Base-by-base conservation (phyloP, 257 asterid genomes). In the Solanum phureja region DNA sequence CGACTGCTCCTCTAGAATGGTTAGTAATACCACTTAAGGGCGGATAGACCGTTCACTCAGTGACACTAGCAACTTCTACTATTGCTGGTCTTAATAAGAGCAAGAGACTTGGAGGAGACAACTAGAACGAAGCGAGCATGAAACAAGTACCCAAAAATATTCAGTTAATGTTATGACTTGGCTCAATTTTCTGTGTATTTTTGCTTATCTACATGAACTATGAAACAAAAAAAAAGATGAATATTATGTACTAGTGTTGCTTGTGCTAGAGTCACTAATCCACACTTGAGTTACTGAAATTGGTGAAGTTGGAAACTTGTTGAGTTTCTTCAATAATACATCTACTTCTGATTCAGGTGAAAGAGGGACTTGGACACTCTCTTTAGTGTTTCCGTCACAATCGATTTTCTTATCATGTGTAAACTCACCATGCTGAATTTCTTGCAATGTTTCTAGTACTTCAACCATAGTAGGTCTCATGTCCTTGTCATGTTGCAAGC, bases 291-390 rank as follows among this genome's bases (percentile, higher is more conserved):
- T 84, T 31, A 88, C 92, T 60, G 89, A 87, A 66, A 8, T 87
- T 29, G 92, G 92, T 40, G 90, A 90, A 60, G 83, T 24, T 5
- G 87, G 86, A 62, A 74, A 40, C 46, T 21, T 83, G 23, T 21
- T 77, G 52, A 74, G 83, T n/a, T 87, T 86, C 83, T 86, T 89
- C 40, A 90, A 72, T 81, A 90, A 88, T 40, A 82, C 90, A 84
- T 24, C 86, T 42, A 83, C 87, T 24, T 90, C 93, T 69, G 91
- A 58, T 76, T 91, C 91, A 34, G 90, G 89, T 29, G 92, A 90
- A 69, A 37, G 83, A 40, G 82, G 42, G 44, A 68, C 58, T 85
- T 85, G 49, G 10, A 71, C 79, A 66, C 58, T 62, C 40, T 71
- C 87, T 49, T 62, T 38, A 9, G 38, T 29, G 19, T 37, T 42